Evolutionary conservation across 371 early-diverging fungal genomes (phyloP), one percentile per base, ranked within the genome.

Genomic region (Ecytonucleospora hepatopenaei): DNA sequence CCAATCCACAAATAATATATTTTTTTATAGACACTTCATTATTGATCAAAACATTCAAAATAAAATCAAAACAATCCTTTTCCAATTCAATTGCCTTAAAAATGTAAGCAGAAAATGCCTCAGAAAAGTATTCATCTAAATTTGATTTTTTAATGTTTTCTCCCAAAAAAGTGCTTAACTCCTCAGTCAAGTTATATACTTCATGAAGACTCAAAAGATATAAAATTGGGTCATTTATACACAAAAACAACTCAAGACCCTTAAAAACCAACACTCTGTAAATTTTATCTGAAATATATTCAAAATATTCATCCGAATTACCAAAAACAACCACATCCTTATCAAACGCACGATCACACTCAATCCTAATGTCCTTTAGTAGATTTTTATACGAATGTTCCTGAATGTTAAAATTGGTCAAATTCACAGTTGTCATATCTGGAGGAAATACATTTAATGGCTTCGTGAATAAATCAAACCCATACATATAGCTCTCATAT

Each of bases 241-340:
- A 40, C 34, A 73, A 48, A 54, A 65, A 73, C 1, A 47, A 34
- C 0, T 69, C 61, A 8, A 73, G 31, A 17, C n/a, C 62, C 30
- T 33, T 60, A 32, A 34, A 69, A 49, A 73, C 46, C 17, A 73
- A 28, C 19, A 54, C 57, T 24, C 55, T 54, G 57, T 54, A 73
- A 19, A 73, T 62, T 33, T 66, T 68, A 31, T 59, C 55, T 40
- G 61, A 62, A 26, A 73, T 32, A 24, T 64, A 49, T 34, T 65
- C 59, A 16, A 49, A 54, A 26, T 30, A 66, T 23, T 66, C 51
- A 17, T 49, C 46, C 15, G 67, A 33, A 35, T 62, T 56, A 8
- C 16, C 24, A 51, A 73, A 73, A 26, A 69, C 49, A 16, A 46
- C 51, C 5, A 21, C 51, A 34, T 62, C 12, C 60, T 53, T 55